Evolutionary conservation across 108 stramenopile species (phyloP).

Genomic region (Conticribra guillardii): DNA sequence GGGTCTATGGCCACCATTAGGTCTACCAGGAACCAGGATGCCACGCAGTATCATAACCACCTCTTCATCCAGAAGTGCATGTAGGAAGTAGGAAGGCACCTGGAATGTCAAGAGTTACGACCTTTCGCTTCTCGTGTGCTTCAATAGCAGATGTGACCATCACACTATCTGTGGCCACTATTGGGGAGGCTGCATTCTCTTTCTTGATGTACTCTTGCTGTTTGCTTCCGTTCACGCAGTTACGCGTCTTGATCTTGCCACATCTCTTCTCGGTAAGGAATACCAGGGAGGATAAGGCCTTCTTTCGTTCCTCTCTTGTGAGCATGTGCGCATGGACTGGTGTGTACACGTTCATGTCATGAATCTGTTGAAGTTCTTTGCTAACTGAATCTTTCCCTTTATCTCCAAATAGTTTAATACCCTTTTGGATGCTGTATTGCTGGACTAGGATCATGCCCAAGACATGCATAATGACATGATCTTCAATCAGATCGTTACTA

Average conservation of each 20-base stretch:
- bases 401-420: conserved; percentile 1
- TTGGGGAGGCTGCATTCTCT: conserved; percentile 11
- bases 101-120: neutral
- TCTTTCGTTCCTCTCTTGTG: neutral
- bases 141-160: conserved; percentile 6
- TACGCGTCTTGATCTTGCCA: conserved; percentile 6
- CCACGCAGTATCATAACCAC: neutral
- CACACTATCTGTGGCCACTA: conserved; percentile 3
- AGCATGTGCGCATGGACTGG: neutral
- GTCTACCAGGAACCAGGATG: neutral
- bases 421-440: neutral
- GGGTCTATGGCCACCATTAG: conserved; percentile 6
- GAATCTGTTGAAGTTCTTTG: conserved; percentile 8
- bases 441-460: neutral
- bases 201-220: neutral
- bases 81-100: conserved; percentile 4
- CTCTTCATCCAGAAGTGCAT: neutral
- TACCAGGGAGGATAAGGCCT: neutral
- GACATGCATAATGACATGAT: neutral
- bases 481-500: neutral
- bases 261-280: conserved; percentile 7
- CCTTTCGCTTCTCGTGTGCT: neutral
- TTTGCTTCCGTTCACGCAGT: conserved; percentile 6
- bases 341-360: neutral
- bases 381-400: neutral